A percentile compares a stretch with the other conserved stretches of the same genome.
Conservation (phyloP, 257 asterid species). For the Scutellaria minor region DNA sequence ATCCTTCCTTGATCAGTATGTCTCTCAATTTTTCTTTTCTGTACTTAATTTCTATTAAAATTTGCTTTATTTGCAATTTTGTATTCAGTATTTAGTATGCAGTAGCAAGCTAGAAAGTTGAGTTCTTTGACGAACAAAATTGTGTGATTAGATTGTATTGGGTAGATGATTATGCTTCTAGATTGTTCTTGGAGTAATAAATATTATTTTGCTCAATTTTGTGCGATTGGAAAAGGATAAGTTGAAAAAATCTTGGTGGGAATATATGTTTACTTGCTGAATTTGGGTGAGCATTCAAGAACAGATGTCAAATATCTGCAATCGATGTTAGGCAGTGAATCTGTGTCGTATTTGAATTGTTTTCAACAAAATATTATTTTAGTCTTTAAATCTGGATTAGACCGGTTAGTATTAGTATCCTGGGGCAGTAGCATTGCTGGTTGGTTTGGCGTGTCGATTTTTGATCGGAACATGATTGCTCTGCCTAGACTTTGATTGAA, state of each 20-base stretch:
- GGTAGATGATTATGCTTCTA: neutral
- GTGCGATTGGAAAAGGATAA: neutral
- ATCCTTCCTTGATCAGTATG: slow-evolving; percentile 83
- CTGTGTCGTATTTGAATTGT: neutral
- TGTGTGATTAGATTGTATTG: neutral
- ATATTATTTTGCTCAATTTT: neutral
- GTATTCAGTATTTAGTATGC: no score
- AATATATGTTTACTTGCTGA: neutral
- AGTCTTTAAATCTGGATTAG: neutral
- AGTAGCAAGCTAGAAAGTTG: slow-evolving; percentile 4
- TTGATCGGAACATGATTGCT: neutral
- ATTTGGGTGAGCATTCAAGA: neutral
- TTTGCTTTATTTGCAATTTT: neutral
- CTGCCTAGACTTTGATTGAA: neutral
- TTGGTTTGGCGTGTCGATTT: slow-evolving; percentile 1
- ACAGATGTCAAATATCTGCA: neutral
- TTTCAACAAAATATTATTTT: neutral
- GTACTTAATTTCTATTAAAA: neutral
- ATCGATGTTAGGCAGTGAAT: neutral
- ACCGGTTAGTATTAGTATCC: neutral
- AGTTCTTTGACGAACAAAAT: slow-evolving; percentile 6
- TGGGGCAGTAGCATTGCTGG: neutral
- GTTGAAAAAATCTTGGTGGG: neutral
- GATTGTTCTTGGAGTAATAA: neutral
- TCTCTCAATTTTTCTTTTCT: neutral